These are phyloP conservation scores for Phytophthora rubi DNA, from an alignment of 352 stramenopile species.

Conservation along the genomic window DNA sequence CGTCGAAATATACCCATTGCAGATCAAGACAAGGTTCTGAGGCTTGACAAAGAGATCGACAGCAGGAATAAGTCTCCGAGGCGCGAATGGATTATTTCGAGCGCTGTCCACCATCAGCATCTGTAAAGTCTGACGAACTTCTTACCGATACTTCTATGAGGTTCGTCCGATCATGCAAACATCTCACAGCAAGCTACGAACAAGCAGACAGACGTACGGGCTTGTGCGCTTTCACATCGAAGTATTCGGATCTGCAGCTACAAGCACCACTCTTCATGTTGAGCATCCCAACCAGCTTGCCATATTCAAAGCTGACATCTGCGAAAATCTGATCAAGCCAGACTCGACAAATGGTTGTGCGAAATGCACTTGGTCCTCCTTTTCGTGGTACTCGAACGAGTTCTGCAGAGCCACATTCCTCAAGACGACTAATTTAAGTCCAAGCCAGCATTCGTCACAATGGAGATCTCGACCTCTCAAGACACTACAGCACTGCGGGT, in stretches of 20 bases:
- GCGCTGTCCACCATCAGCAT: neutral
- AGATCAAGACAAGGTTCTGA: neutral
- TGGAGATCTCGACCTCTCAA: neutral
- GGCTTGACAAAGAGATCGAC: too few relatives aligned
- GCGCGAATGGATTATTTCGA: neutral
- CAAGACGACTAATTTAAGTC: neutral
- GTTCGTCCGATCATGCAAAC: too few relatives aligned
- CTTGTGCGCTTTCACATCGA: too few relatives aligned
- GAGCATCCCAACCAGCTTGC: neutral
- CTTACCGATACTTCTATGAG: neutral
- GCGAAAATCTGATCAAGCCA: slow-evolving; percentile 2
- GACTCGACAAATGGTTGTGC: neutral
- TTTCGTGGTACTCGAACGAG: neutral
- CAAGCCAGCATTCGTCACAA: neutral
- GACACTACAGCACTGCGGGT: neutral
- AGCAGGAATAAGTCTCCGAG: neutral
- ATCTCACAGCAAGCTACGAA: too few relatives aligned
- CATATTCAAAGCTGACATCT: neutral
- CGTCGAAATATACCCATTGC: neutral
- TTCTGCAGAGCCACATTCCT: neutral
- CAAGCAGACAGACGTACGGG: too few relatives aligned
- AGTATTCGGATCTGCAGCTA: neutral
- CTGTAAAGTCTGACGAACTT: neutral
- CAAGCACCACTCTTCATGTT: neutral
- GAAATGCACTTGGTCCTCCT: neutral